Evolutionary conservation across 331 rosid species (phyloP).

Genomic region (Phaseolus coccineus): DNA sequence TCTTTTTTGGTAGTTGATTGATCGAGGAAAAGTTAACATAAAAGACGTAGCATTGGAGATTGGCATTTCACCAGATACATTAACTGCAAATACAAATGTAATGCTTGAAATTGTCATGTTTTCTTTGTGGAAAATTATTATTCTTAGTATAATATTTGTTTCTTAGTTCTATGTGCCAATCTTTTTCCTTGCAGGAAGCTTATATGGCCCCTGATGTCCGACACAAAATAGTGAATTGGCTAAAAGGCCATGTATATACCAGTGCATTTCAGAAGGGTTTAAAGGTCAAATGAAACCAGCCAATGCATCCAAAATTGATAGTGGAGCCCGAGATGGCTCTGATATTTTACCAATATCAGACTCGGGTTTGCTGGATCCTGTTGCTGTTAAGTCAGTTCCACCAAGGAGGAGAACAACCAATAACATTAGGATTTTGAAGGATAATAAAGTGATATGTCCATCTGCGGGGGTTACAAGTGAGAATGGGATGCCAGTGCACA

Average conservation of each 20-base stretch:
- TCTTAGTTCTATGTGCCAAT: conserved; percentile 22
- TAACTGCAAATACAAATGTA: conserved; percentile 80
- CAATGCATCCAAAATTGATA: conserved; percentile 57
- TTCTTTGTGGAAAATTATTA: conserved; percentile 36
- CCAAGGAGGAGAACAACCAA: conserved; percentile 79
- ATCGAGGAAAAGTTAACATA: conserved; percentile 79
- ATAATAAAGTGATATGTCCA: conserved; percentile 62
- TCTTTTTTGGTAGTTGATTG: conserved; percentile 78
- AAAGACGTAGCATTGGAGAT: conserved; percentile 86
- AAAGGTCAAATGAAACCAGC: conserved; percentile 64
- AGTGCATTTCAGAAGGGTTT: conserved; percentile 61
- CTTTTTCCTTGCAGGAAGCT: conserved; percentile 63
- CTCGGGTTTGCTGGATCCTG: conserved; percentile 65
- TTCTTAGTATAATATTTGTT: background rate
- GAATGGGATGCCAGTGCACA: conserved; percentile 47
- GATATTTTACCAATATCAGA: conserved; percentile 58
- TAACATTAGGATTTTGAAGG: conserved; percentile 71
- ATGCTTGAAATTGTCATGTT: conserved; percentile 35
- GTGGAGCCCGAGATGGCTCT: conserved; percentile 58
- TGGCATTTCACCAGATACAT: conserved; percentile 77
- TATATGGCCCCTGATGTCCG: conserved; percentile 68
- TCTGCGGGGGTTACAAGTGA: conserved; percentile 54
- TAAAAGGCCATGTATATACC: conserved; percentile 74
- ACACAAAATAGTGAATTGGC: conserved; percentile 78
- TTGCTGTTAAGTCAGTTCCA: conserved; percentile 81